Base-by-base conservation (phyloP, 306 rosid species). In the Bauhinia variegata region DNA sequence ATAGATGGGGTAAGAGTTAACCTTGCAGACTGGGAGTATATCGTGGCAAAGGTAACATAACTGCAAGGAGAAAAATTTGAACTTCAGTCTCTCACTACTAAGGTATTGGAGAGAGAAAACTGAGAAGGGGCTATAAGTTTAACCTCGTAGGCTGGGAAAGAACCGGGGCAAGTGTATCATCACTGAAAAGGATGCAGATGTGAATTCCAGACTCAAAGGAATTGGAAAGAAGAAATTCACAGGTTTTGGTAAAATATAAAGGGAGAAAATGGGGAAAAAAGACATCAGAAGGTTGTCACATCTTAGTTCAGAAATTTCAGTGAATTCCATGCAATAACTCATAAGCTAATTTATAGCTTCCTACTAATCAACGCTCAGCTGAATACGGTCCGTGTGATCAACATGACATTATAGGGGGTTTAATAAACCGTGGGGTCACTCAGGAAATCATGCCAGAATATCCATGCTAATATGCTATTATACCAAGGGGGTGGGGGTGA, bases 81-180 rank as follows among this genome's bases (percentile, higher is more conserved):
- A 62, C 67, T 67, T 72, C 68, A 80, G 84, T 75, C 47, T 37
- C 60, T 36, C 41, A 5, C 41, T 23, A 9, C 23, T 11, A 9
- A 55, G 75, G 75, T 63, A 70, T 44, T 63, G 79, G 72, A 69
- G 75, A 71, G 78, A 75, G 48, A 65, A 68, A 47, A 72, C 58
- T 47, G 5, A 38, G 67, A 83, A 70, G 66, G 54, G 18, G 43
- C 31, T 58, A 74, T n/a, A 50, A 53, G 70, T 65, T 68, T 58
- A 76, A 78, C 80, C 88, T 80, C 44, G 86, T 42, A 75, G 88
- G 70, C 54, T 75, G 77, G 50, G 89, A 74, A 73, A 78, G 78
- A 62, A 75, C 79, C 71, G 63, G 48, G 16, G 79, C 30, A 60
- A 83, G 54, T 68, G 69, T 56, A 63, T 72, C 84, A 48, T 75